These are phyloP conservation scores for Solanum sejunctum DNA, from an alignment of 257 asterid genomes.

Conservation along the genomic window DNA sequence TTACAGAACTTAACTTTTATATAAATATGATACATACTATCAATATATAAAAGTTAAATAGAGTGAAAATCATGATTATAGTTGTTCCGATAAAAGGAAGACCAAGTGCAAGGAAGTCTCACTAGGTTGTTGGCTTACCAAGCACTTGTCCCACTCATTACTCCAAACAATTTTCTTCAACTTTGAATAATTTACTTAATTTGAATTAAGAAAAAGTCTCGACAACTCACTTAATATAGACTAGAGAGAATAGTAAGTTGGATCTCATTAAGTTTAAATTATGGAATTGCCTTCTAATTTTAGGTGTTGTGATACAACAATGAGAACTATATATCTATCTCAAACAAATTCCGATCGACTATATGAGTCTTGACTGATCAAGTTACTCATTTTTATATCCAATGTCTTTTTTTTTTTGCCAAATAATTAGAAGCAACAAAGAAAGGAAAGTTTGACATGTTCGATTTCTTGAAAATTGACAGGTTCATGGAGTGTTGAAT, in stretches of 20 bases:
- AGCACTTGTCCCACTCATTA: too few relatives aligned
- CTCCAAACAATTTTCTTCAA: too few relatives aligned
- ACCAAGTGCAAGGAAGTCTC: too few relatives aligned
- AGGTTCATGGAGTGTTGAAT: constrained; percentile 66
- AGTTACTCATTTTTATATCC: too few relatives aligned
- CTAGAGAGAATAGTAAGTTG: not conserved
- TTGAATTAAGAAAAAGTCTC: too few relatives aligned
- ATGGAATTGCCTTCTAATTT: too few relatives aligned
- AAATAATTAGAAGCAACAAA: not conserved
- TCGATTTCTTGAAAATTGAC: not conserved
- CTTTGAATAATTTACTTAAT: too few relatives aligned
- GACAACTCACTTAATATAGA: too few relatives aligned
- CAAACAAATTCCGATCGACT: not conserved
- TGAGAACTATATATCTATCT: not conserved
- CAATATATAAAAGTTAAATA: too few relatives aligned
- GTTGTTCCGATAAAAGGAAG: not conserved
- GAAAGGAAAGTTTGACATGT: not conserved
- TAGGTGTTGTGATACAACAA: not conserved
- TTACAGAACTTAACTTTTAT: not conserved
- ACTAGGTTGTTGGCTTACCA: too few relatives aligned
- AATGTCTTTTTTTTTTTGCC: too few relatives aligned
- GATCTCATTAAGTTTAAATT: not conserved
- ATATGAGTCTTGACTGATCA: not conserved
- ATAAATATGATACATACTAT: too few relatives aligned
- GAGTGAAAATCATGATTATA: not conserved